Evolutionary conservation across 257 asterid species (phyloP).

Genomic region (Verbena officinalis): DNA sequence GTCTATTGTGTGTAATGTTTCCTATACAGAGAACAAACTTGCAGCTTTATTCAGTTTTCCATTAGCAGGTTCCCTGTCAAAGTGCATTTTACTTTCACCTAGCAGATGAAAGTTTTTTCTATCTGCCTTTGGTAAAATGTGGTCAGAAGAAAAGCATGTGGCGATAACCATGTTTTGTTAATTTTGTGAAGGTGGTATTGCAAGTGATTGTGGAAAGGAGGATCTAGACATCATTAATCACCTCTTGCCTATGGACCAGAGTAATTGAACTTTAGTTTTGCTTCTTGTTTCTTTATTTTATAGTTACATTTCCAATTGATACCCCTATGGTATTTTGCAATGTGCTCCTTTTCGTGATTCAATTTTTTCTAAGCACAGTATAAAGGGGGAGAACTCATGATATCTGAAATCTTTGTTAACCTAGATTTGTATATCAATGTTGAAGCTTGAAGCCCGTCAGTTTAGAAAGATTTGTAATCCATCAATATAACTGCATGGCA

Average conservation of each 20-base stretch:
- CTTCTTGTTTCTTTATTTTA: constrained; percentile 2
- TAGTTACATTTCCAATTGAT: constrained; percentile 10
- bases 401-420: not conserved
- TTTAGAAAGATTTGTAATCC: constrained; percentile 3
- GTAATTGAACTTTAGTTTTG: constrained; percentile 43
- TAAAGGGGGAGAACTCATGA: not conserved
- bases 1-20: not conserved
- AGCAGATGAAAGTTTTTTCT: not conserved
- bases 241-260: constrained; percentile 58
- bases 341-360: not conserved
- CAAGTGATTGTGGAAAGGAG: constrained; percentile 35
- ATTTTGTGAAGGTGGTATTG: constrained; percentile 37
- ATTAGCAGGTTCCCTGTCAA: not conserved
- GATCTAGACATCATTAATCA: constrained; percentile 19
- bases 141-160: not conserved
- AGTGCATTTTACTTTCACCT: not conserved
- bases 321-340: constrained; percentile 4
- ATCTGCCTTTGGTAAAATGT: not conserved
- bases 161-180: constrained; percentile 9
- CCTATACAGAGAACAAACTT: not conserved
- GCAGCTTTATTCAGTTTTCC: not conserved
- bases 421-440: not conserved
- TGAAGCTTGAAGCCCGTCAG: not conserved
- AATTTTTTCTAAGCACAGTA: not conserved
- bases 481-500: not conserved